phyloP scores from a whole-genome alignment of 371 early-diverging fungal genomes.

The Mucor lusitanicus region DNA sequence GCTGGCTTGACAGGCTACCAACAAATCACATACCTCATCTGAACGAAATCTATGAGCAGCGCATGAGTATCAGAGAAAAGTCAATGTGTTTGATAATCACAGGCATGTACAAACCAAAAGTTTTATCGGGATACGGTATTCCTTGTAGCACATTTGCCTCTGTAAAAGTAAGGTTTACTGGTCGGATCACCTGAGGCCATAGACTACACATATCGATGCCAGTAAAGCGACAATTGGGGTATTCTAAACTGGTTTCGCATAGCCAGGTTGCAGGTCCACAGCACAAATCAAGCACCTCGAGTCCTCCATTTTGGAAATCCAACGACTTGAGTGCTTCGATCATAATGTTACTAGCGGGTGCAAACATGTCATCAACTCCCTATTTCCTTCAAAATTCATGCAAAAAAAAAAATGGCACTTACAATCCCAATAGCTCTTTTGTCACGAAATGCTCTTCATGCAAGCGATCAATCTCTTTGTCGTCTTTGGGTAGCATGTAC shows the following conservation, averaged over 20 bases:
- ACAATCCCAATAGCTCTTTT: conserved; percentile 45
- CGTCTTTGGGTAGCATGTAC: conserved; percentile 43
- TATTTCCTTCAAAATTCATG: neutral
- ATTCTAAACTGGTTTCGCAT: conserved; percentile 43
- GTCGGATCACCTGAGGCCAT: conserved; percentile 46
- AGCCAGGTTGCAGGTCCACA: conserved; percentile 52
- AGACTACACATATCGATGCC: conserved; percentile 44
- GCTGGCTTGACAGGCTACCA: neutral
- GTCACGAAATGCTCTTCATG: conserved; percentile 45
- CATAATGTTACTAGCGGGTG: conserved; percentile 38
- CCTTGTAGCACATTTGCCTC: conserved; percentile 37
- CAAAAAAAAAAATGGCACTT: neutral
- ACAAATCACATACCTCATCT: conserved; percentile 21
- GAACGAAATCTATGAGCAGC: conserved; percentile 29
- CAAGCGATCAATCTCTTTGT: conserved; percentile 44
- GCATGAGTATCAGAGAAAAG: neutral
- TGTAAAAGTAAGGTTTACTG: conserved; percentile 33
- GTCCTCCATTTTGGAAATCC: conserved; percentile 29
- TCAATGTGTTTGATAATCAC: neutral
- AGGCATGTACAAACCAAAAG: conserved; percentile 32
- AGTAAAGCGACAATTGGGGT: conserved; percentile 37
- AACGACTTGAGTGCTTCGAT: conserved; percentile 26
- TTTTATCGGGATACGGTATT: conserved; percentile 38
- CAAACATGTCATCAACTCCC: neutral
- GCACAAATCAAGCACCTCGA: conserved; percentile 37